Base-by-base conservation (phyloP, 371 early-diverging fungal species). In the Mortierella sp. region DNA sequence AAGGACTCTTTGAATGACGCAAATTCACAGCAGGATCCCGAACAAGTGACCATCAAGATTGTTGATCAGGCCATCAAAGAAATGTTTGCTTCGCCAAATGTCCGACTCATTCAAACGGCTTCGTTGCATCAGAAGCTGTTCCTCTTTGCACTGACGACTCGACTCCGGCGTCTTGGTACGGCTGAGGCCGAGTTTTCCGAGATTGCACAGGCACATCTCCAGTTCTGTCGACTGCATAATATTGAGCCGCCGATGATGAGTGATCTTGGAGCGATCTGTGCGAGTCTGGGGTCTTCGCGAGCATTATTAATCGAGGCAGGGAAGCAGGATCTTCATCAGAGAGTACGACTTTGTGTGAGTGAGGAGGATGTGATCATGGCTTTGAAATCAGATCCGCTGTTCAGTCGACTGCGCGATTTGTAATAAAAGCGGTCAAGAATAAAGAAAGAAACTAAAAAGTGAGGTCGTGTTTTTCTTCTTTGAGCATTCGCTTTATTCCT, bases 121-220 rank as follows among this genome's bases (percentile, higher is more conserved):
- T 91, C 95, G 1, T 65, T 90, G 26, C 96, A 96, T 71, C 96
- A 96, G 70, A 94, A 95, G 72, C 68, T 96, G 23, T 96, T 97
- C 62, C 68, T 98, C 30, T 87, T 94, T 0, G 86, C 95, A 0
- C 75, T 95, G 45, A 83, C 92, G 48, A 85, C 88, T 11, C 81
- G 85, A 21, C 74, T 92, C 11, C 85, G 94, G 28, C 85, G 87
- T 11, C 81, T 84, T 0, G 97, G 97, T 6, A 58, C 88, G 11
- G 87, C 89, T n/a, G 94, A 96, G 57, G 91, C 92, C 1, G 86
- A 91, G 28, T 90, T 95, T 72, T 90, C 88, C 0, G 91, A 92
- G 58, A 75, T 88, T n/a, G 82, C 85, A 1, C 83, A 83, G 58
- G 84, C 86, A 12, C 89, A 91, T 75, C 68, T 86, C 3, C 89